These are phyloP conservation scores for Neopestalotiopsis sp. DNA, from an alignment of 2,329 filamentous ascomycete genomes.

Conservation along the genomic window DNA sequence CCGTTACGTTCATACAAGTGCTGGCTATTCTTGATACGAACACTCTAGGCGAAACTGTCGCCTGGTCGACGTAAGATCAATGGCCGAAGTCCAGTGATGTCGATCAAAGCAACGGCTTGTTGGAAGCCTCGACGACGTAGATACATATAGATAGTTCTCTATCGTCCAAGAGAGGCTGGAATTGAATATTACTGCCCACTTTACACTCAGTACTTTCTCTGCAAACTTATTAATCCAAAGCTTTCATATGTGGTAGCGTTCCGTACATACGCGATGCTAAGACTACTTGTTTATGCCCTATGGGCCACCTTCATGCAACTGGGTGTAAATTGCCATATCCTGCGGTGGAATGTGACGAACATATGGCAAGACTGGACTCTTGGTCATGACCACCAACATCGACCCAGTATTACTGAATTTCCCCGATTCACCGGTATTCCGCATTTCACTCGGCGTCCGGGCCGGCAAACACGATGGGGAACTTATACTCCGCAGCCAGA, in stretches of 20 bases:
- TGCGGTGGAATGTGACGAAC: neutral
- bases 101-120: neutral
- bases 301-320: neutral
- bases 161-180: neutral
- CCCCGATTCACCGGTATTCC: neutral
- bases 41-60: neutral
- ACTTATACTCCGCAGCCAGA: neutral
- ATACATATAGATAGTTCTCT: neutral
- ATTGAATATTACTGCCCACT: neutral
- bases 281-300: neutral
- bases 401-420: neutral
- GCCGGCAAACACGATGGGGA: neutral
- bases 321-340: neutral
- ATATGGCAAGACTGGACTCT: neutral
- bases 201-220: neutral
- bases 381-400: neutral
- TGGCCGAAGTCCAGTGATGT: neutral
- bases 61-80: neutral
- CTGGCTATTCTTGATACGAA: neutral
- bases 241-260: neutral
- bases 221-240: neutral
- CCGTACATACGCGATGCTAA: neutral
- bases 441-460: neutral
- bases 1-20: neutral
- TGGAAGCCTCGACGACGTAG: neutral